phyloP scores from a whole-genome alignment of 1,284 basidiomycete genomes.

The Cerioporus squamosus region DNA sequence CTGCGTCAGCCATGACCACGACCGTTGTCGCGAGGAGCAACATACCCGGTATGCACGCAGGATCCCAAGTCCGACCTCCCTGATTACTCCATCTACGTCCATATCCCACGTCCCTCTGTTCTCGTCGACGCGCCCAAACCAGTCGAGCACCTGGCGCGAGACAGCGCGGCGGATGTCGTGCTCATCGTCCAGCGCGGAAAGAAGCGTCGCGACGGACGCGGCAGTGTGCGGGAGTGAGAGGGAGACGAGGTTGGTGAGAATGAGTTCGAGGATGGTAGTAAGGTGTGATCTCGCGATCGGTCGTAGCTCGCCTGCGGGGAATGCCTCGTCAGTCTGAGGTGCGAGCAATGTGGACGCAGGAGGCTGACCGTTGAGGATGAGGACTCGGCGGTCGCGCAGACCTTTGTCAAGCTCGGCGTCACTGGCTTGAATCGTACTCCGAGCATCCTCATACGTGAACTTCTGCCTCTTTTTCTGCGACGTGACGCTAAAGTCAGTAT shows the following conservation, averaged over 20 bases:
- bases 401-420: conserved; percentile 71
- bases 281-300: conserved; percentile 73
- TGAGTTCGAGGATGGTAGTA: conserved; percentile 68
- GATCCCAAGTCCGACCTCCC: conserved; percentile 74
- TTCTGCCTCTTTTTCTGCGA: conserved; percentile 37
- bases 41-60: conserved; percentile 66
- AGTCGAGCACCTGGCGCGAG: conserved; percentile 70
- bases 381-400: conserved; percentile 67
- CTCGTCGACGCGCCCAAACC: conserved; percentile 68
- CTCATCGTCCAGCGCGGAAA: conserved; percentile 65
- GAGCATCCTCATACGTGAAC: conserved; percentile 65
- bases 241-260: conserved; percentile 73
- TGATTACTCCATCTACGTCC: conserved; percentile 59
- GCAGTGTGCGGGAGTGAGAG: conserved; percentile 52
- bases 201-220: conserved; percentile 57
- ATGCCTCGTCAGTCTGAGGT: not conserved
- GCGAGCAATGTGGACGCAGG: not conserved
- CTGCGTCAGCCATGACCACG: conserved; percentile 5
- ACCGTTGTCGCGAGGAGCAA: not conserved
- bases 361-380: conserved; percentile 69
- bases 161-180: conserved; percentile 72
- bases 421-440: conserved; percentile 76
- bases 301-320: conserved; percentile 59
- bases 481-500: not conserved
- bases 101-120: conserved; percentile 57